phyloP scores from a whole-genome alignment of 352 stramenopile genomes.

The Pythium volutum region DNA sequence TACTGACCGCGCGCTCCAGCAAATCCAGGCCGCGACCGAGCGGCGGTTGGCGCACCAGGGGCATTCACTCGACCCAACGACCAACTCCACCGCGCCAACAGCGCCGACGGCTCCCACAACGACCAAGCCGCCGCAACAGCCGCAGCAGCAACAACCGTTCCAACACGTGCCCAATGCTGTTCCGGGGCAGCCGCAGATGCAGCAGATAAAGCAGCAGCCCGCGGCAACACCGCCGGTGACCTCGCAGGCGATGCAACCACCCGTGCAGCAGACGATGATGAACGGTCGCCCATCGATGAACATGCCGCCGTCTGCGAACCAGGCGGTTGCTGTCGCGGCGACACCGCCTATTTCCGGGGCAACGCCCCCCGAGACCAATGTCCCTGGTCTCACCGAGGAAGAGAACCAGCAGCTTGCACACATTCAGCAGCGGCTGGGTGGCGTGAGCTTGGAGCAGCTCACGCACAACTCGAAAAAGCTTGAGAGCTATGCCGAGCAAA shows the following conservation, averaged over 20 bases:
- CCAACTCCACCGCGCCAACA: background rate
- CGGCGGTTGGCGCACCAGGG: constrained; percentile 26
- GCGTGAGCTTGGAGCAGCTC: constrained; percentile 69
- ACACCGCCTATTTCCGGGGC: background rate
- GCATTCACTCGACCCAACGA: background rate
- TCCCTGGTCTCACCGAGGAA: constrained; percentile 56
- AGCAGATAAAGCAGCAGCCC: constrained; percentile 6
- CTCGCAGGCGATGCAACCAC: constrained; percentile 18
- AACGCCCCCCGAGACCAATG: constrained; percentile 2
- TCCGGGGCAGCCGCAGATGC: background rate
- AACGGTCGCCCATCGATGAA: constrained; percentile 12
- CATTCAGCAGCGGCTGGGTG: constrained; percentile 69
- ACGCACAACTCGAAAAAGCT: constrained; percentile 80
- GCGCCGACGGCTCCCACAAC: background rate
- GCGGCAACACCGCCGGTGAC: no score
- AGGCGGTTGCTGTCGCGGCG: background rate
- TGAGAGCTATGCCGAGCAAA: constrained; percentile 76
- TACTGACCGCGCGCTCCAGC: constrained; percentile 65
- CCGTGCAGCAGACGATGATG: constrained; percentile 10
- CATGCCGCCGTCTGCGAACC: background rate
- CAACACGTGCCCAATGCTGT: background rate
- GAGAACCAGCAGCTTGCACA: constrained; percentile 67
- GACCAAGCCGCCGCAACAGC: background rate
- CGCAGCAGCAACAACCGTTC: background rate
- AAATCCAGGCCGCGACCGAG: constrained; percentile 75